phyloP scores from a whole-genome alignment of 106 monocot genomes.

The Cymbidium sinense region DNA sequence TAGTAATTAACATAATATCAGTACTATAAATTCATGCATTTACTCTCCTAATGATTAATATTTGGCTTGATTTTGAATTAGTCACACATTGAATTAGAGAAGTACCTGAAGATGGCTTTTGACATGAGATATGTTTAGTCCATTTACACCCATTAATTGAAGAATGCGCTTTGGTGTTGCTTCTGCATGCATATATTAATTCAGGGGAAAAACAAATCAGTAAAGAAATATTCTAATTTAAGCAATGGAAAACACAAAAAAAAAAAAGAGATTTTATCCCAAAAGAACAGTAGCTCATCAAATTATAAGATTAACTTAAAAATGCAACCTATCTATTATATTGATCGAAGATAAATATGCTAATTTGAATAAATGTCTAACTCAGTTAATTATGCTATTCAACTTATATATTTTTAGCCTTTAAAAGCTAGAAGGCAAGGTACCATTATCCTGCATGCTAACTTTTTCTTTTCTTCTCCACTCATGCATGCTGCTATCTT shows the following conservation, averaged over 20 bases:
- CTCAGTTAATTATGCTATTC: too few species aligned
- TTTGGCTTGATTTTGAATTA: neutral
- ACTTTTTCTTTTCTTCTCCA: too few species aligned
- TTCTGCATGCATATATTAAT: conserved; percentile 23
- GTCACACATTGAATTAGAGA: neutral
- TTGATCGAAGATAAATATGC: neutral
- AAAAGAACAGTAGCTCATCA: neutral
- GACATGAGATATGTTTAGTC: conserved; percentile 62
- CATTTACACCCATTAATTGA: conserved; percentile 53
- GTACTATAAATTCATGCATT: too few species aligned
- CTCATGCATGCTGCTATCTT: too few species aligned
- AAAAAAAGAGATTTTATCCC: neutral
- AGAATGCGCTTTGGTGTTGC: conserved; percentile 79
- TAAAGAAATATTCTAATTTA: neutral
- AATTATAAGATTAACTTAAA: neutral
- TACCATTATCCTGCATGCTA: too few species aligned
- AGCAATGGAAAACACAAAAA: neutral
- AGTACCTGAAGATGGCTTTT: conserved; percentile 91
- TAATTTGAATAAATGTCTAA: too few species aligned
- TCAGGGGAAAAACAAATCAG: neutral
- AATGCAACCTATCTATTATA: neutral
- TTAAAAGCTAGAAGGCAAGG: too few species aligned
- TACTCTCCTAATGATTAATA: too few species aligned
- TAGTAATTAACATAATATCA: too few species aligned
- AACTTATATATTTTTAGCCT: too few species aligned